Percentiles rank a stretch among this genome's conserved stretches.
These are phyloP conservation scores for Cryptosporidium sp. DNA, from an alignment of 169 alveolate genomes.

Conservation along the genomic window DNA sequence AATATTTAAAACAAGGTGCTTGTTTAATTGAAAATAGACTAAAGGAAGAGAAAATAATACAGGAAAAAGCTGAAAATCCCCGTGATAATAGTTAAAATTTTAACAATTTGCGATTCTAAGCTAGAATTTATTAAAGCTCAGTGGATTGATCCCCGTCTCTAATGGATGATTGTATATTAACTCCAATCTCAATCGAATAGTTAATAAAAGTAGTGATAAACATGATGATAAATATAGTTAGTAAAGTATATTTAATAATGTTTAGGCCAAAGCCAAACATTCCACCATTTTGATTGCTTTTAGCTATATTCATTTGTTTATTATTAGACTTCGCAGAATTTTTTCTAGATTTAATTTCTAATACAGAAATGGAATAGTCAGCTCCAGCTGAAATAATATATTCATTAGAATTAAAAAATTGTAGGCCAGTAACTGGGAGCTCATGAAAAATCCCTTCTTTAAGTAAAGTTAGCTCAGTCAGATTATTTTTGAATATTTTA, in stretches of 20 bases:
- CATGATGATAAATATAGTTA: neutral
- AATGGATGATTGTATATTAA: neutral
- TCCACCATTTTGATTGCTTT: neutral
- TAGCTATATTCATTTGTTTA: neutral
- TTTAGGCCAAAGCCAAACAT: neutral
- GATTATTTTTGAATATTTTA: slow-evolving; percentile 20
- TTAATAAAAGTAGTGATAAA: slow-evolving; percentile 3
- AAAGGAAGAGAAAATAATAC: neutral
- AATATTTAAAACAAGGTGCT: neutral
- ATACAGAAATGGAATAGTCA: slow-evolving; percentile 46
- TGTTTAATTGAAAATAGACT: no score
- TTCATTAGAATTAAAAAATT: slow-evolving; percentile 28
- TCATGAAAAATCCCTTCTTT: slow-evolving; percentile 51
- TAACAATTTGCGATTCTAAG: neutral
- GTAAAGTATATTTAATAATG: neutral
- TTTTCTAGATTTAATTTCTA: neutral
- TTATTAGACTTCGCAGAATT: neutral
- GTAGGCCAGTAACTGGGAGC: slow-evolving; percentile 69
- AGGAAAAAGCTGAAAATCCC: neutral
- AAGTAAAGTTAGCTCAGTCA: slow-evolving; percentile 22
- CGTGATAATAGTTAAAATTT: neutral
- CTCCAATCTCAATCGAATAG: slow-evolving; percentile 9
- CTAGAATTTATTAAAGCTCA: neutral
- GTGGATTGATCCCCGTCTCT: neutral
- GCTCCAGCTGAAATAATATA: slow-evolving; percentile 71